Evolutionary conservation across 2,329 filamentous ascomycete genomes (phyloP).

Genomic region (Claviceps africana): DNA sequence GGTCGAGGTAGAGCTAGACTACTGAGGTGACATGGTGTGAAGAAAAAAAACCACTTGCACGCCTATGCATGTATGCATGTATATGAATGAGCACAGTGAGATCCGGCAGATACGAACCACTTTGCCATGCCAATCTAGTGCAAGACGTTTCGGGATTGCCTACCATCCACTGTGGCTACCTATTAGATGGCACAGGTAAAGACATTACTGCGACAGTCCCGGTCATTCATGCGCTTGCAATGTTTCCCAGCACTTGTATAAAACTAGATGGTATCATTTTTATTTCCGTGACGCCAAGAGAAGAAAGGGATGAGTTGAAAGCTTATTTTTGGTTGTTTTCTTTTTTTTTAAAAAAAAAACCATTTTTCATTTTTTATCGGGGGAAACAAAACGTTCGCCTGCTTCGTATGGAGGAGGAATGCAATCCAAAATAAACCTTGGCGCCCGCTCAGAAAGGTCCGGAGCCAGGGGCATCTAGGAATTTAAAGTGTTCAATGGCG

Average conservation of each 20-base stretch:
- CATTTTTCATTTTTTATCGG: too few relatives aligned
- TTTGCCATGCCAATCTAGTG: too few relatives aligned
- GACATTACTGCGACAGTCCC: neutral
- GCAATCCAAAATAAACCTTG: neutral
- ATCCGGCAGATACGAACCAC: too few relatives aligned
- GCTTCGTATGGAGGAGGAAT: neutral
- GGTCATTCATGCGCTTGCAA: too few relatives aligned
- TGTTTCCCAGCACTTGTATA: neutral
- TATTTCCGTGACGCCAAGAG: conserved; percentile 2
- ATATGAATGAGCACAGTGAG: too few relatives aligned
- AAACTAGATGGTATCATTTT: conserved; percentile 4
- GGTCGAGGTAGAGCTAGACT: neutral
- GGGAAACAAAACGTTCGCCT: too few relatives aligned
- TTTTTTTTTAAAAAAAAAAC: too few relatives aligned
- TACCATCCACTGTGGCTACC: too few relatives aligned
- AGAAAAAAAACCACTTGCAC: neutral
- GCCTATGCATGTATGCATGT: neutral
- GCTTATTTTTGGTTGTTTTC: neutral
- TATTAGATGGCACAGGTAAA: neutral
- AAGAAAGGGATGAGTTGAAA: neutral
- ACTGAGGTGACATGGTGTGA: neutral
- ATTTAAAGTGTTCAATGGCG: conserved; percentile 67
- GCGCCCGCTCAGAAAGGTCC: conserved; percentile 1
- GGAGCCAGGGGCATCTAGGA: conserved; percentile 37
- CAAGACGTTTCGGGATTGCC: too few relatives aligned